Evolutionary conservation across 1,284 basidiomycete genomes (phyloP).

Genomic region (Puccinia horiana): DNA sequence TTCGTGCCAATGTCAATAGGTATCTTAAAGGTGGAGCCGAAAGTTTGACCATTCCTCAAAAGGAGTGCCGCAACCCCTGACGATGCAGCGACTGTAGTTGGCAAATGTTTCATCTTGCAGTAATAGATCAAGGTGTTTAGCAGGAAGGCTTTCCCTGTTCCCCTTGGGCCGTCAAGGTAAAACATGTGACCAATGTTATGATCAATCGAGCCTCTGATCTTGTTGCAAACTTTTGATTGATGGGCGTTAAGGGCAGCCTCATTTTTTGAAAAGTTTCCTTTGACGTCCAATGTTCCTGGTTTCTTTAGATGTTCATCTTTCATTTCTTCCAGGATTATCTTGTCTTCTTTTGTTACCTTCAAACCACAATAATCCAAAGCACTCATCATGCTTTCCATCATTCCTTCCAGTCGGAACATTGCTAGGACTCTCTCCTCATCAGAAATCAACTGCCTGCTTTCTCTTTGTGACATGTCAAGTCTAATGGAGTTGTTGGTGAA

Average conservation of each 20-base stretch:
- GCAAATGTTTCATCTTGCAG: slow-evolving; percentile 58
- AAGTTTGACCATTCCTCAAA: slow-evolving; percentile 58
- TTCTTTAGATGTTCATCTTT: too few relatives aligned
- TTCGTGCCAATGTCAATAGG: background rate
- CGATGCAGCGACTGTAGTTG: slow-evolving; percentile 62
- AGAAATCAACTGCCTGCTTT: background rate
- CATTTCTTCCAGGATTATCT: too few relatives aligned
- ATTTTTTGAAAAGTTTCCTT: too few relatives aligned
- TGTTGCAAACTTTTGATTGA: too few relatives aligned
- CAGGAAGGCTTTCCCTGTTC: slow-evolving; percentile 64
- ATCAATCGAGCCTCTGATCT: too few relatives aligned
- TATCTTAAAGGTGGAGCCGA: slow-evolving; percentile 4
- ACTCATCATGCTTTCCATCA: too few relatives aligned
- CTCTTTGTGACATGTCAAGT: background rate
- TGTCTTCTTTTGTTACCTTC: too few relatives aligned
- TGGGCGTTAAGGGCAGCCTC: too few relatives aligned
- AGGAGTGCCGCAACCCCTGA: slow-evolving; percentile 62
- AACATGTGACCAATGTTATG: slow-evolving; percentile 58
- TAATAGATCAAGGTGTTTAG: slow-evolving; percentile 60
- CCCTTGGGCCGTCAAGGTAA: slow-evolving; percentile 63
- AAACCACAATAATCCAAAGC: too few relatives aligned
- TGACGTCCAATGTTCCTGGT: too few relatives aligned
- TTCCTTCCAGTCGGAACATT: too few relatives aligned
- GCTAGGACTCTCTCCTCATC: too few relatives aligned
- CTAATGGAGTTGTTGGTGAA: background rate